Base-by-base conservation (phyloP, 2,329 filamentous ascomycete species). In the Fusarium floridanum region DNA sequence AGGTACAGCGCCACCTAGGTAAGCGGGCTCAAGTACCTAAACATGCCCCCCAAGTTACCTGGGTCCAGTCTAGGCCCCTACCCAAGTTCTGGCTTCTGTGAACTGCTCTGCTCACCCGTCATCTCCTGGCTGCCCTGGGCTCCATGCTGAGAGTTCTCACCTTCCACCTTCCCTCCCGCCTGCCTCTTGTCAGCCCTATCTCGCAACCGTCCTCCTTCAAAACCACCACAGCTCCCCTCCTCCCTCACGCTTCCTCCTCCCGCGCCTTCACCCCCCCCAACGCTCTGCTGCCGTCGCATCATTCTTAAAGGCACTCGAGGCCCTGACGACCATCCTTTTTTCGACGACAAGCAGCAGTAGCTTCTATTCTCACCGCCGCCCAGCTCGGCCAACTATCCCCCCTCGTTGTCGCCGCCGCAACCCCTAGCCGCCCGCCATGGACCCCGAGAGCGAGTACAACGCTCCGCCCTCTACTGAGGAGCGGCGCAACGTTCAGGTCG, bases 401-500 rank as follows among this genome's bases (percentile, higher is more conserved):
- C 32, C 56, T 63, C 48, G 64, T 69, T 57, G 50, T 62, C 66
- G 56, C 67, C 43, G 61, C 66, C 65, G 45, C 45, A 50, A 50
- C 45, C 66, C 73, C 73, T 73, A 74, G 67, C 74, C 71, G 70
- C 73, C 76, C 67, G 67, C 66, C 83, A 83, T 72, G 88, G 88
- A 90, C 77, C 77, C 85, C 76, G 86, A 86, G 76, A 84, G 79
- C 78, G 82, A 84, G 77, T 79, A 81, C 72, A 77, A 75, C 73
- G 72, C 77, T 66, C 63, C 75, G 60, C 73, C 77, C 63, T 68
- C 82, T 62, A 77, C 75, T 76, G 86, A 87, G 61, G 85, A 87
- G 59, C 85, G 84, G 80, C 88, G 87, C 82, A 88, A 83, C 80
- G 82, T 85, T 80, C 91, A 93, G 84, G 90, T 98, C 82, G 95